Evolutionary conservation across 108 stramenopile genomes (phyloP).

Genomic region (Discostella stelligeroides): DNA sequence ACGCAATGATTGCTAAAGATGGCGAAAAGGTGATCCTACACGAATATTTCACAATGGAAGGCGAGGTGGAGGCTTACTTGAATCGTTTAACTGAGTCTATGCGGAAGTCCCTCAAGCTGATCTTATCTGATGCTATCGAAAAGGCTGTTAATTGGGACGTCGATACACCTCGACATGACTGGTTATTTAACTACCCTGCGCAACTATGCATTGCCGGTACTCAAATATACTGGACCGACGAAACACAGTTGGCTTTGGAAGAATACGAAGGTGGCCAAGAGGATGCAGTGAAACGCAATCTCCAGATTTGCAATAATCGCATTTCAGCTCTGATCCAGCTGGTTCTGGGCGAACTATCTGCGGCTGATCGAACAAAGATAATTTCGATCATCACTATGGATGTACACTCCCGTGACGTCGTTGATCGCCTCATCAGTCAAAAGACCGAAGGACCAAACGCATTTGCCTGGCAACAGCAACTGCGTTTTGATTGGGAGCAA

Average conservation of each 20-base stretch:
- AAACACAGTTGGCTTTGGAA: conserved; percentile 85
- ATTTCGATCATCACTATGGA: conserved; percentile 94
- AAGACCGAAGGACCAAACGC: conserved; percentile 85
- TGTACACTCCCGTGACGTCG: conserved; percentile 90
- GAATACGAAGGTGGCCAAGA: conserved; percentile 91
- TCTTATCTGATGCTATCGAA: conserved; percentile 77
- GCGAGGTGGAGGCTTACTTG: conserved; percentile 87
- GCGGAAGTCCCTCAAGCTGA: conserved; percentile 74
- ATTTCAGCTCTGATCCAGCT: conserved; percentile 78
- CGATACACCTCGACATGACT: conserved; percentile 85
- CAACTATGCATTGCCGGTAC: conserved; percentile 88
- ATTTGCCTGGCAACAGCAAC: conserved; percentile 91
- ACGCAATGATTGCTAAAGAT: conserved; percentile 87
- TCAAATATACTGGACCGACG: conserved; percentile 94
- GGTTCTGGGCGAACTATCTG: conserved; percentile 76
- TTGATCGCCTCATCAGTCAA: conserved; percentile 79
- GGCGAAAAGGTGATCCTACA: conserved; percentile 70
- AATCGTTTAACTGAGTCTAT: conserved; percentile 87
- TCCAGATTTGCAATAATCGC: conserved; percentile 73
- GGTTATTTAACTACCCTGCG: conserved; percentile 91
- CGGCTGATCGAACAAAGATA: conserved; percentile 83
- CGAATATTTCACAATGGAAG: conserved; percentile 80
- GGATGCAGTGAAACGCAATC: conserved; percentile 88
- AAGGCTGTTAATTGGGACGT: conserved; percentile 91
- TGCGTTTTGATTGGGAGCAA: conserved; percentile 89